A percentile compares a stretch with the other conserved stretches of the same genome.
These are phyloP conservation scores for Ogataea philodendri DNA, from an alignment of 805 yeast genomes.

Conservation along the genomic window DNA sequence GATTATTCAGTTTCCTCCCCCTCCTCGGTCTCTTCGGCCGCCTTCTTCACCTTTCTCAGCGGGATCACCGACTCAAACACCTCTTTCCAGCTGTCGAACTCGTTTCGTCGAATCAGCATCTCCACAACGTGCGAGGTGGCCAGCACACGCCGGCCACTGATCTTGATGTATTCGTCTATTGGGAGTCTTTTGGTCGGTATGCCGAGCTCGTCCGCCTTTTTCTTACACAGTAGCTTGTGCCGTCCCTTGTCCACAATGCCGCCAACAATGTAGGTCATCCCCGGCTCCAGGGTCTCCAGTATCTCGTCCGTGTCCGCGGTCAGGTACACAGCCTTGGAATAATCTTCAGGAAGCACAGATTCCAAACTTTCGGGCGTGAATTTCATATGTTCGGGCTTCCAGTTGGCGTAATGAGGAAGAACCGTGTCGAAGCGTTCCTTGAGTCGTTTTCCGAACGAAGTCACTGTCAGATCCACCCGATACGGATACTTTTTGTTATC, in stretches of 20 bases:
- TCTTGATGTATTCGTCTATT: constrained; percentile 75
- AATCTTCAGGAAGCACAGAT: constrained; percentile 27
- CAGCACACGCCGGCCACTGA: constrained; percentile 83
- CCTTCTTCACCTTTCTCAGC: constrained; percentile 55
- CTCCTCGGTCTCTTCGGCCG: constrained; percentile 14
- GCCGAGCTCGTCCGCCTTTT: constrained; percentile 75
- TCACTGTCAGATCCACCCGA: constrained; percentile 56
- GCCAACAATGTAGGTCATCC: constrained; percentile 81
- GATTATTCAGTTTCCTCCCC: constrained; percentile 1
- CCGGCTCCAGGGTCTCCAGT: constrained; percentile 60
- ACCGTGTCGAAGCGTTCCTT: constrained; percentile 65
- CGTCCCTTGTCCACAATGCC: constrained; percentile 97
- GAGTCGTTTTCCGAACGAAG: constrained; percentile 65
- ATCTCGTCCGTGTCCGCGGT: constrained; percentile 84
- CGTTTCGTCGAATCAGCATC: constrained; percentile 76
- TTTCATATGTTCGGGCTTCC: constrained; percentile 57
- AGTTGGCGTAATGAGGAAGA: constrained; percentile 56
- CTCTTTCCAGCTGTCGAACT: constrained; percentile 73
- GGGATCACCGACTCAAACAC: constrained; percentile 91
- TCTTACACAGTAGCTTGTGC: constrained; percentile 72
- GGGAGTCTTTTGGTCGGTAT: constrained; percentile 78
- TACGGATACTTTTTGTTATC: constrained; percentile 62
- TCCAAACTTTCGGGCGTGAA: constrained; percentile 44
- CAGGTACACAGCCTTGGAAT: constrained; percentile 57
- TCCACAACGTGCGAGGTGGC: constrained; percentile 97